Evolutionary conservation across 2,329 filamentous ascomycete species (phyloP), one percentile per base, ranked within the genome.

Genomic region (Pestalotiopsis fici): DNA sequence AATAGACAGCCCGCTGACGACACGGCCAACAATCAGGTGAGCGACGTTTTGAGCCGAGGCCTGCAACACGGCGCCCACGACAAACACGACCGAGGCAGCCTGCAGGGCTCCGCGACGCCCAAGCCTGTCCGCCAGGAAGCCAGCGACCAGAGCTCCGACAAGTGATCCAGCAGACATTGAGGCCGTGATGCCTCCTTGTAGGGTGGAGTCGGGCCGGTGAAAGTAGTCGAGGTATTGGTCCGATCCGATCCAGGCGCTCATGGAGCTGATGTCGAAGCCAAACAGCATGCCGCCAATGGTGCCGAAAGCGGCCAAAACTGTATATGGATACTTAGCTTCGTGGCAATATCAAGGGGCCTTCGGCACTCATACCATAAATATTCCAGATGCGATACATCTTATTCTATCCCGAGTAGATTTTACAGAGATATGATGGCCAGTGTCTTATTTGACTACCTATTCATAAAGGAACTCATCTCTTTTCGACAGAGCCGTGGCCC

Each of bases 1-100:
- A 66, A 91, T 87, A 62, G 85, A 83, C 47, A 91, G 76, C 65
- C 89, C 89, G 70, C 88, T 90, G 73, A 91, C 83, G 68, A 90
- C 80, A 43, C 85, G 82, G 7, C 84, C 85, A 23, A 79, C 83
- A 54, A 85, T 81, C 2, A 89, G 73, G 69, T 86, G 82, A 2
- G 78, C 81, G 56, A 90, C 78, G 67, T 88, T 87, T 73, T 89
- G 84, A 3, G 87, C 80, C 5, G 88, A 86, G 67, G 83, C 85
- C 67, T 87, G 83, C 60, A 91, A 81, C 64, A 85, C 82, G 28
- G 86, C 87, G 23, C 89, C 89, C 59, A 89, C 82, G 65, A 83
- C 80, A 79, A 82, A 85, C 77, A 79, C 83, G 39, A 79, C n/a
- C 66, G 76, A 81, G 11, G 80, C 80, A 39, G 82, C 75, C 74